Conservation (phyloP, 1,139 yeast genomes). For the Blastobotrys aristatus region DNA sequence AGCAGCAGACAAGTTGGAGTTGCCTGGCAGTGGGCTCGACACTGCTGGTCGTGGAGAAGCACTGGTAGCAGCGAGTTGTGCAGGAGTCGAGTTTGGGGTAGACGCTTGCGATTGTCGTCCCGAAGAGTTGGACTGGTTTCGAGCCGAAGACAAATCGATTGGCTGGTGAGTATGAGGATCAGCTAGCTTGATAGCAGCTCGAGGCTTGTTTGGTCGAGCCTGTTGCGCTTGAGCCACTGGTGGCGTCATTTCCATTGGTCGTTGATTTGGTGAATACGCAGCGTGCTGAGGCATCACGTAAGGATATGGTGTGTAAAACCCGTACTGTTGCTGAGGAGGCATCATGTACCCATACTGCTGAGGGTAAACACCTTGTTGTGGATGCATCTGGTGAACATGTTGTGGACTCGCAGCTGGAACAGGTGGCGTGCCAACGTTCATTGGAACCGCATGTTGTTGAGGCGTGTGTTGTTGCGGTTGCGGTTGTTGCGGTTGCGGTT, state of each 20-base stretch:
- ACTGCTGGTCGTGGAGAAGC: constrained; percentile 2
- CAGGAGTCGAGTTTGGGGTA: constrained; percentile 12
- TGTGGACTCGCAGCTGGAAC: neutral
- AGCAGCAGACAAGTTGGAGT: neutral
- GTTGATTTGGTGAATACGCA: constrained; percentile 8
- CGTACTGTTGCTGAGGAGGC: neutral
- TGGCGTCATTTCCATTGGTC: neutral
- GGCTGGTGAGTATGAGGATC: constrained; percentile 30
- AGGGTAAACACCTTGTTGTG: neutral
- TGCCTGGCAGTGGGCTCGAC: constrained; percentile 5
- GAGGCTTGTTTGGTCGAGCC: constrained; percentile 17
- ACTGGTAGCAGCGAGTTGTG: constrained; percentile 10
- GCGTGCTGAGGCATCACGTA: neutral
- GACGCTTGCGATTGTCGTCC: constrained; percentile 7
- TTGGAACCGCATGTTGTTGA: constrained; percentile 1
- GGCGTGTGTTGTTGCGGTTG: neutral
- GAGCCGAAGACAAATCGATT: constrained; percentile 20
- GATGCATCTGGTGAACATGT: neutral
- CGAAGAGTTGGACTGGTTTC: constrained; percentile 1
- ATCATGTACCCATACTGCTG: neutral
- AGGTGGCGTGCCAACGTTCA: neutral
- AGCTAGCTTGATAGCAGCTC: constrained; percentile 27
- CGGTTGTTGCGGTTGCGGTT: neutral
- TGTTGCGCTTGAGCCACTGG: neutral
- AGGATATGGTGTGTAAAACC: neutral